A percentile compares a stretch with the other conserved stretches of the same genome.
phyloP scores from a whole-genome alignment of 2,329 filamentous ascomycete species.

The Aspergillus eucalypticola region DNA sequence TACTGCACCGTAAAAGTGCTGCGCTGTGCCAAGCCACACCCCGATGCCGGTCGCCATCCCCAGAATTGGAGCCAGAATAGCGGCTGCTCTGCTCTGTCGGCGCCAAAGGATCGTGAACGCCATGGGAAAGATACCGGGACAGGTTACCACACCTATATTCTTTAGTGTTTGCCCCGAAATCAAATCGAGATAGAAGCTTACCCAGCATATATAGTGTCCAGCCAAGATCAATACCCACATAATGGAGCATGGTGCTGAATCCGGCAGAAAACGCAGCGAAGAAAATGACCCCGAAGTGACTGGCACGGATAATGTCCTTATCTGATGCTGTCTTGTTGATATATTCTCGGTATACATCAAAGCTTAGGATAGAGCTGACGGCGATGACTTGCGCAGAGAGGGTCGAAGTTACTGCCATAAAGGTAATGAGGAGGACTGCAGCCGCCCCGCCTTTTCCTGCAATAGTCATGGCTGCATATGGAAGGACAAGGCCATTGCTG shows the following conservation, averaged over 20 bases:
- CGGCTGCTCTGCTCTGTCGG: slow-evolving; percentile 51
- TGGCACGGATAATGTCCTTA: slow-evolving; percentile 53
- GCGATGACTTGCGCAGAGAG: slow-evolving; percentile 56
- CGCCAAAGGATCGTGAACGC: slow-evolving; percentile 56
- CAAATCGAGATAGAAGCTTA: not conserved
- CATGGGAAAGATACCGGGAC: slow-evolving; percentile 57
- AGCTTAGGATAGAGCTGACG: slow-evolving; percentile 56
- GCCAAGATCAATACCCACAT: slow-evolving; percentile 55
- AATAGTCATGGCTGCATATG: slow-evolving; percentile 42
- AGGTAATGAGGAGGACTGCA: slow-evolving; percentile 40
- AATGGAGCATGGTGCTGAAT: slow-evolving; percentile 56
- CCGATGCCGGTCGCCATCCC: slow-evolving; percentile 54
- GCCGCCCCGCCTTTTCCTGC: slow-evolving; percentile 43
- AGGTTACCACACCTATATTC: slow-evolving; percentile 50
- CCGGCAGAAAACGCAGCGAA: slow-evolving; percentile 54
- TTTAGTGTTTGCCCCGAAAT: not conserved
- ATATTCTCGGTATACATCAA: slow-evolving; percentile 56
- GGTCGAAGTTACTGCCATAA: slow-evolving; percentile 50
- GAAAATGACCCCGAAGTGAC: slow-evolving; percentile 55
- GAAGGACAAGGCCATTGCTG: slow-evolving; percentile 39
- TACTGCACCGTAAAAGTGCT: slow-evolving; percentile 50
- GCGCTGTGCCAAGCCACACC: slow-evolving; percentile 55
- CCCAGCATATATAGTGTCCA: slow-evolving; percentile 59
- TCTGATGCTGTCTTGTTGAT: slow-evolving; percentile 51
- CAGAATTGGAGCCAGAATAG: slow-evolving; percentile 52